These are phyloP conservation scores for Zalaria obscura DNA, from an alignment of 2,329 filamentous ascomycete species.

Conservation along the genomic window DNA sequence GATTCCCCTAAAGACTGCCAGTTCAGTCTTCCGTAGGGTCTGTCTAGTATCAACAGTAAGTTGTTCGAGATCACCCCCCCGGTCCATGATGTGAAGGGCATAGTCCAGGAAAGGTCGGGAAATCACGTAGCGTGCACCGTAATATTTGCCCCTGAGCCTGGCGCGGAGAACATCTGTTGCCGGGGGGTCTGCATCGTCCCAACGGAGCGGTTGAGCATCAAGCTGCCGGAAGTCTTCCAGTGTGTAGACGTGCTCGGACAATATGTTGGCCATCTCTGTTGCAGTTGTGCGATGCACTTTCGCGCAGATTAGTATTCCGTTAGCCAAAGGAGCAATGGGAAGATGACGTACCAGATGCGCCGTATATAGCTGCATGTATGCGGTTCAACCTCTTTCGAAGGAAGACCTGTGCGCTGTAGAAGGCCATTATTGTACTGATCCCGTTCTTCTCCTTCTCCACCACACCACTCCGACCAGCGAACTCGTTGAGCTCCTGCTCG, in stretches of 20 bases:
- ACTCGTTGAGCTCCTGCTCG: conserved; percentile 8
- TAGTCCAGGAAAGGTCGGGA: conserved; percentile 63
- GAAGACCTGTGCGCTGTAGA: conserved; percentile 48
- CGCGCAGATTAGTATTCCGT: not conserved
- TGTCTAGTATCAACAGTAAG: conserved; percentile 13
- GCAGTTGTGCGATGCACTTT: not conserved
- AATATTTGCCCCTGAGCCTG: conserved; percentile 83
- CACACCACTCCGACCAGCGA: not conserved
- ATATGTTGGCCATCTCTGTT: conserved; percentile 9
- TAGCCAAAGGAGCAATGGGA: not conserved
- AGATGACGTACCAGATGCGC: conserved; percentile 17
- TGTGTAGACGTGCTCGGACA: conserved; percentile 17
- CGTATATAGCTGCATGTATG: conserved; percentile 42
- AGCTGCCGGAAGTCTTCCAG: conserved; percentile 40
- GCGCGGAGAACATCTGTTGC: conserved; percentile 66
- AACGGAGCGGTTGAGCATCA: conserved; percentile 39
- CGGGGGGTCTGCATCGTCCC: conserved; percentile 55
- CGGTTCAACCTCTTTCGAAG: conserved; percentile 42
- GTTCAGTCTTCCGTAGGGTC: conserved; percentile 13
- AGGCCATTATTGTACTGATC: conserved; percentile 34
- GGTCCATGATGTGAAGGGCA: conserved; percentile 36
- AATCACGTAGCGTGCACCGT: conserved; percentile 81
- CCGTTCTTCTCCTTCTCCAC: conserved; percentile 1
- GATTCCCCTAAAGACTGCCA: conserved; percentile 21
- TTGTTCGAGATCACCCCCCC: conserved; percentile 11